phyloP scores from a whole-genome alignment of 2,329 filamentous ascomycete genomes.

The Botrytis pseudocinerea region DNA sequence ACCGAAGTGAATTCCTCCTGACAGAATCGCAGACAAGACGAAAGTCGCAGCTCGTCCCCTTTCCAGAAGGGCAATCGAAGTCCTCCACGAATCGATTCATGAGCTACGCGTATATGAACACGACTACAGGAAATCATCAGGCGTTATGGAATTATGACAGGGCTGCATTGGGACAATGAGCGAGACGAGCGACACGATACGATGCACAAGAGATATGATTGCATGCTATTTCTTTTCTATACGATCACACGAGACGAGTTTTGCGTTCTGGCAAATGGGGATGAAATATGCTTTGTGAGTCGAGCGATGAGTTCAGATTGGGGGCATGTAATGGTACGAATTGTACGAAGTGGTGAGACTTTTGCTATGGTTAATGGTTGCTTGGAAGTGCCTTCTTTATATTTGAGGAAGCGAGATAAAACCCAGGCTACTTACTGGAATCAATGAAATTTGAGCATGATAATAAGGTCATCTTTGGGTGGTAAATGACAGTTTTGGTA shows the following conservation, averaged over 20 bases:
- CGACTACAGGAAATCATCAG: not conserved
- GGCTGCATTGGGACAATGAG: not conserved
- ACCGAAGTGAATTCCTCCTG: not conserved
- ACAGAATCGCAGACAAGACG: conserved; percentile 20
- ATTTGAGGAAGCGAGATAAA: not conserved
- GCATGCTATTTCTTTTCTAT: conserved; percentile 1
- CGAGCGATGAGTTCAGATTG: not conserved
- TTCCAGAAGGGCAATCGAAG: conserved; percentile 23
- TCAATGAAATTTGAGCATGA: not conserved
- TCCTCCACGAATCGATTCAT: conserved; percentile 32
- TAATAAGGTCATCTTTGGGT: not conserved
- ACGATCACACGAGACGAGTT: not conserved
- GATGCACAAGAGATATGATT: conserved; percentile 15
- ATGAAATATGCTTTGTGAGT: not conserved
- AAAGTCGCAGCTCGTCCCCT: conserved; percentile 28
- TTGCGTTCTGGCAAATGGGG: not conserved
- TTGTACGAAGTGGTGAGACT: not conserved
- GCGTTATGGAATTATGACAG: conserved; percentile 6
- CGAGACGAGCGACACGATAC: not conserved
- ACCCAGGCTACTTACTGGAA: not conserved
- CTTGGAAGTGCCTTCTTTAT: not conserved
- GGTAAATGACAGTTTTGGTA: not conserved
- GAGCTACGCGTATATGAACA: conserved; percentile 1
- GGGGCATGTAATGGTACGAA: not conserved
- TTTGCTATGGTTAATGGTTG: not conserved